phyloP scores from a whole-genome alignment of 2,329 filamentous ascomycete species.

The Clarireedia sp. region DNA sequence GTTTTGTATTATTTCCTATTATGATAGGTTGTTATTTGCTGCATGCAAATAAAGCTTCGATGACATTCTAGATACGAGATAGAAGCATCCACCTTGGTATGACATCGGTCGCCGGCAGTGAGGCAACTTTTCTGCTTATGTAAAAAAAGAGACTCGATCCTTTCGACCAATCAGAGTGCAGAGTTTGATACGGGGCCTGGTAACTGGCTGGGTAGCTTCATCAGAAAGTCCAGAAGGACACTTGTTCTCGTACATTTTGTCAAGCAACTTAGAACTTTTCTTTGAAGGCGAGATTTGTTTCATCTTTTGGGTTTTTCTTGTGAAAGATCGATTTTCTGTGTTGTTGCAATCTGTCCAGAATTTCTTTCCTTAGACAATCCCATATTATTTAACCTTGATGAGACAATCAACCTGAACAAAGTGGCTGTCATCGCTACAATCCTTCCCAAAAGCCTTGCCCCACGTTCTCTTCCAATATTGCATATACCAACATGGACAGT shows the following conservation, averaged over 20 bases:
- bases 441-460: background rate
- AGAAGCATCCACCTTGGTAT: too few species aligned
- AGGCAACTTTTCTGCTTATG: too few species aligned
- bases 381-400: background rate
- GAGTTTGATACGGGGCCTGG: too few species aligned
- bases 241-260: background rate
- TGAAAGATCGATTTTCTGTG: background rate
- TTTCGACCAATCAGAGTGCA: too few species aligned
- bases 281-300: background rate
- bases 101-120: too few species aligned
- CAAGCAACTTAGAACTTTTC: background rate
- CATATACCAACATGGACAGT: constrained; percentile 45
- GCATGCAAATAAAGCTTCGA: too few species aligned
- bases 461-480: constrained; percentile 1
- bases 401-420: constrained; percentile 8
- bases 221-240: background rate
- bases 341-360: constrained; percentile 3
- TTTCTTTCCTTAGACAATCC: background rate
- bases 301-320: background rate
- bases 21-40: too few species aligned
- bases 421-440: constrained; percentile 11
- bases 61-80: too few species aligned
- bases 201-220: background rate
- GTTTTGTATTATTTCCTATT: too few species aligned
- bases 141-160: too few species aligned